Percentiles rank a stretch among this genome's conserved stretches.
Conservation (phyloP, 1,284 basidiomycete species). For the Fomitopsis palustris region DNA sequence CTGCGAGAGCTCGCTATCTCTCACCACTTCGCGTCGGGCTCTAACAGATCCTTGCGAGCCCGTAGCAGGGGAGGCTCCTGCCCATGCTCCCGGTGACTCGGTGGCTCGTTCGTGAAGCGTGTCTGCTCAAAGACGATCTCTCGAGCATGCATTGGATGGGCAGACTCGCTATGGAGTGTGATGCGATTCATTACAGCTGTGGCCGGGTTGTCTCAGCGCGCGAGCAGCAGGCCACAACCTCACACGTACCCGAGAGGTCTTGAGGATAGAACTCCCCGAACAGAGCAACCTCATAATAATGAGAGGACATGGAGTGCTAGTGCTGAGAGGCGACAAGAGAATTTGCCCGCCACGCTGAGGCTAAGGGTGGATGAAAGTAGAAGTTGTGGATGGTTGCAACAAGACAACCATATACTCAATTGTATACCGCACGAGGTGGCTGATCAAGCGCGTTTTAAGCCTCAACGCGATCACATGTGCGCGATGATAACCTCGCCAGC, state of each 20-base stretch:
- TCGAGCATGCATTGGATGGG: constrained; percentile 62
- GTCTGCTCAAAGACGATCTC: constrained; percentile 69
- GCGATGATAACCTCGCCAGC: background rate
- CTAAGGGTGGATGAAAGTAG: too few species aligned
- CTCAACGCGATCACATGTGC: background rate
- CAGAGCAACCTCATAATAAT: constrained; percentile 73
- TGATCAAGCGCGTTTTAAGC: too few species aligned
- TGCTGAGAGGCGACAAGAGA: too few species aligned
- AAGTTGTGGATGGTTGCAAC: too few species aligned
- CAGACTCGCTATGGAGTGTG: constrained; percentile 72
- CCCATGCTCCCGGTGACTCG: constrained; percentile 52
- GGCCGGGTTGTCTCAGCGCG: constrained; percentile 27
- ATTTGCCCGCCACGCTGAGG: too few species aligned
- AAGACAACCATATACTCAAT: too few species aligned
- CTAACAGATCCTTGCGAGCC: constrained; percentile 68
- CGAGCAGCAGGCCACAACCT: background rate
- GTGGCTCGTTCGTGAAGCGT: constrained; percentile 47
- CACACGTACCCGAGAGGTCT: constrained; percentile 29
- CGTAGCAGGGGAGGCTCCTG: constrained; percentile 65
- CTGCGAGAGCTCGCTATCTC: constrained; percentile 15
- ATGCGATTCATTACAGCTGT: constrained; percentile 71
- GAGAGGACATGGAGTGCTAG: constrained; percentile 29
- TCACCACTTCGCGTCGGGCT: constrained; percentile 58
- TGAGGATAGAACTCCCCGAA: constrained; percentile 66
- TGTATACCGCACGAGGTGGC: too few species aligned